Conservation (phyloP, 2,329 filamentous ascomycete genomes). For the Tolypocladium nubicola region DNA sequence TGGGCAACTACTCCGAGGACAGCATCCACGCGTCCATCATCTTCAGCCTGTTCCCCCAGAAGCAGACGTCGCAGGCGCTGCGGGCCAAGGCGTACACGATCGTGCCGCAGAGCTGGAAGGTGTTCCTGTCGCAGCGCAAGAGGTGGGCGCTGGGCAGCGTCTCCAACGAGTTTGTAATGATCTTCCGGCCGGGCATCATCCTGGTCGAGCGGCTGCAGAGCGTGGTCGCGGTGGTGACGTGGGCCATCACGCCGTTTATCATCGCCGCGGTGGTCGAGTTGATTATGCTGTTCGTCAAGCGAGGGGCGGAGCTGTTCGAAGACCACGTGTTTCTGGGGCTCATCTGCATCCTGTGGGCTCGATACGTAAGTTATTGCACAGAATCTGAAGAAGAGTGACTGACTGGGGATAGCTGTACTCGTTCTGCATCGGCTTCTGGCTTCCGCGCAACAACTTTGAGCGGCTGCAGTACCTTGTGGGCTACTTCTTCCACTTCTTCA, state of each 20-base stretch:
- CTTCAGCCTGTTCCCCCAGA: constrained; percentile 31
- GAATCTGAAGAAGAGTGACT: not conserved
- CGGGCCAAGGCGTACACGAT: constrained; percentile 35
- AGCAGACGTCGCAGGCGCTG: constrained; percentile 34
- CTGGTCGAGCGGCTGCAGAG: constrained; percentile 33
- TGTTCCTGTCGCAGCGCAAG: constrained; percentile 37
- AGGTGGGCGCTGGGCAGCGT: constrained; percentile 38
- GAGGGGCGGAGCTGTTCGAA: constrained; percentile 20
- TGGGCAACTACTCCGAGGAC: constrained; percentile 37
- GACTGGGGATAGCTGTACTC: constrained; percentile 21
- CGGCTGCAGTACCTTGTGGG: constrained; percentile 27
- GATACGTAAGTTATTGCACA: constrained; percentile 24
- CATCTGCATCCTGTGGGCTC: constrained; percentile 24
- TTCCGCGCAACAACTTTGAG: constrained; percentile 26
- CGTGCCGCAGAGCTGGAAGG: constrained; percentile 31
- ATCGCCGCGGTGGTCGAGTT: constrained; percentile 27
- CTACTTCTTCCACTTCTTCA: constrained; percentile 24
- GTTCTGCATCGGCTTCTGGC: constrained; percentile 30
- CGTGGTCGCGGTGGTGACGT: constrained; percentile 34
- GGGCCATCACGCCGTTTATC: constrained; percentile 34
- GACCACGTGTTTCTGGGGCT: constrained; percentile 26
- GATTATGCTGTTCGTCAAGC: constrained; percentile 21
- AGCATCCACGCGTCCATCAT: constrained; percentile 38
- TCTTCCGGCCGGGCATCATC: constrained; percentile 30
- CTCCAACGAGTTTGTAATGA: constrained; percentile 37